phyloP scores from a whole-genome alignment of 139 green algal species.

The Diplosphaera chodatii region DNA sequence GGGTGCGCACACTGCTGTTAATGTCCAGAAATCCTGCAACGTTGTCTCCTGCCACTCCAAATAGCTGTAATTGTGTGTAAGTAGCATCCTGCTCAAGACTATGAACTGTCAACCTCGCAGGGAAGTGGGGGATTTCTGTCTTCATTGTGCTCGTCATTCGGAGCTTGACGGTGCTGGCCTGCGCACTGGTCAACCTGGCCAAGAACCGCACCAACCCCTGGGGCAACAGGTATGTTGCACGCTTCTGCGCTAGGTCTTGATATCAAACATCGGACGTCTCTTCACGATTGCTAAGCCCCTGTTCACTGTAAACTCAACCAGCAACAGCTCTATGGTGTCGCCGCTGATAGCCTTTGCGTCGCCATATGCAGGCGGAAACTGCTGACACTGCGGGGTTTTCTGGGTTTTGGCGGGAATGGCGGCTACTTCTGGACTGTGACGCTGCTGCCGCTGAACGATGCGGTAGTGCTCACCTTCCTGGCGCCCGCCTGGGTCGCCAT shows the following conservation, averaged over 20 bases:
- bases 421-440: conserved; percentile 23
- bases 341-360: too few relatives aligned
- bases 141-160: conserved; percentile 10
- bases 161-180: conserved; percentile 8
- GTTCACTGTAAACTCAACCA: too few relatives aligned
- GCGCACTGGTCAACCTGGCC: conserved; percentile 13
- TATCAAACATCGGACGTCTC: too few relatives aligned
- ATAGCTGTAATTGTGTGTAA: too few relatives aligned
- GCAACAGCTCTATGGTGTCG: too few relatives aligned
- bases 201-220: conserved; percentile 13
- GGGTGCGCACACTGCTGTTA: too few relatives aligned
- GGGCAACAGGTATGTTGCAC: conserved; percentile 24
- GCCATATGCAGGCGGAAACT: conserved; percentile 16
- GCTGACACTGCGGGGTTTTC: conserved; percentile 12
- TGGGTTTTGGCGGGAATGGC: conserved; percentile 23
- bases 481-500: conserved; percentile 30
- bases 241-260: too few relatives aligned
- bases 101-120: too few relatives aligned
- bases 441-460: conserved; percentile 33
- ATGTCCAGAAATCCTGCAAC: too few relatives aligned
- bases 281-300: too few relatives aligned
- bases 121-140: neutral
- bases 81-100: too few relatives aligned
- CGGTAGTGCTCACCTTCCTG: conserved; percentile 35
- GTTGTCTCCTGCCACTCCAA: too few relatives aligned